Base-by-base conservation (phyloP, 208 protist species). In the Leptomonas pyrrhocoris region DNA sequence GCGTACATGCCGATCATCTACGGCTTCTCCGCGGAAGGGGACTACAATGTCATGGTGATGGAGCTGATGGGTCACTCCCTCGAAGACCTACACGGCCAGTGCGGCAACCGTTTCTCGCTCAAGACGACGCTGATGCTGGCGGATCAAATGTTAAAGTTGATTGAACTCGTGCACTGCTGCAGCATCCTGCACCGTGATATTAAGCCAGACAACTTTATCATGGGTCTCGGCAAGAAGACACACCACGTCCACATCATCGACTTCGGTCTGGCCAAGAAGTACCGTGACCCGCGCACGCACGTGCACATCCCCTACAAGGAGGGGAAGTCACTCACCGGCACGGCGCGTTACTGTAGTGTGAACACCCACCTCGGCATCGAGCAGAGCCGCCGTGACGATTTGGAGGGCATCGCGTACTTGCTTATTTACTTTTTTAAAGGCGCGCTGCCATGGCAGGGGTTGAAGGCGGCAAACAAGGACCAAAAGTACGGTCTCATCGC, bases 181-280 rank as follows among this genome's bases (percentile, higher is more conserved):
- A 92, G 83, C 42, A 83, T 98, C 23, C 81, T 98, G 18, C 92
- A 98, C 80, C 87, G 96, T 36, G 96, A 98, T 73, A 97, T 98
- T 62, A 98, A 98, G 80, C 96, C 96, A 2, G 94, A 98, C 66
- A 98, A 98, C 73, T 98, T 98, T 78, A 67, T 97, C 19, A 97
- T 98, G 91, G 96, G 96, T 49, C 86, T 80, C 6, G 85, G 90
- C 21, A 86, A 86, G 62, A 96, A 96, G 77, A 84, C 85, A 7
- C 90, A 96, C 68, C 88, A 95, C 60, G 93, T 98, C 16, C 97
- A 98, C 84, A 86, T 99, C 30, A 99, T 99, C 76, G 99, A 99
- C 87, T 99, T 99, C 89, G 99, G 99, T 23, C 81, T 99, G n/a
- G 96, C 98, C 34, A 99, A 99, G 88, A 97, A 95, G 68, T 99